Base-by-base conservation (phyloP, 345 rosid genomes). In the Abelmoschus esculentus region DNA sequence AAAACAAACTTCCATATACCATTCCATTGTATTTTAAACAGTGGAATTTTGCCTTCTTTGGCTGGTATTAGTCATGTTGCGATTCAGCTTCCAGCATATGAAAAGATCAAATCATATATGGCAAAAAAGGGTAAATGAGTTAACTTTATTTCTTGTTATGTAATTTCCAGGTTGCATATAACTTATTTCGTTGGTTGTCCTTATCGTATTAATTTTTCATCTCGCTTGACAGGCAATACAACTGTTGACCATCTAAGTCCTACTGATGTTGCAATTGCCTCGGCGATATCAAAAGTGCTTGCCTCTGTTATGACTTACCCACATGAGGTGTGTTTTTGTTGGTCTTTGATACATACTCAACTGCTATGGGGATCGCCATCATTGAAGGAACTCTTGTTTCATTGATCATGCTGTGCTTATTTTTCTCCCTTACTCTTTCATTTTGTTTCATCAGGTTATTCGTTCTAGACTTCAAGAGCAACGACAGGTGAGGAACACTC, bases 391-490 rank as follows among this genome's bases (percentile, higher is more conserved):
- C 56, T 47, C 18, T 15, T 4, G 26, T 64, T 61, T 15, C 14
- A 9, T 4, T 7, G 12, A 66, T 28, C 15, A 40, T 3, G 17
- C 22, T 8, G 34, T 15, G 50, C 42, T 40, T 72, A n/a, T 40
- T 34, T 44, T 17, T 38, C 32, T 77, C 68, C 68, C 54, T 34
- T 66, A 63, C 56, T 71, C 40, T 70, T 47, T 19, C 6, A 34
- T 67, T 67, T 47, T 34, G 50, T 61, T 4, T 78, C 63, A 54
- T 56, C 83, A 90, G 91, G 98, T 95, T 9, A 74, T 95, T 17
- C 89, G 99, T 4, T 87, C 99, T 15, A 87, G 92, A 78, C 93
- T 95, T 72, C 99, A 95, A 84, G 99, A 95, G 81, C 99, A 95
- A 80, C 96, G 99, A 17, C 90, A 80, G 50, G 77, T 71, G 56